phyloP scores from a whole-genome alignment of 768 basidiomycete genomes.

The Podaxis sp. region DNA sequence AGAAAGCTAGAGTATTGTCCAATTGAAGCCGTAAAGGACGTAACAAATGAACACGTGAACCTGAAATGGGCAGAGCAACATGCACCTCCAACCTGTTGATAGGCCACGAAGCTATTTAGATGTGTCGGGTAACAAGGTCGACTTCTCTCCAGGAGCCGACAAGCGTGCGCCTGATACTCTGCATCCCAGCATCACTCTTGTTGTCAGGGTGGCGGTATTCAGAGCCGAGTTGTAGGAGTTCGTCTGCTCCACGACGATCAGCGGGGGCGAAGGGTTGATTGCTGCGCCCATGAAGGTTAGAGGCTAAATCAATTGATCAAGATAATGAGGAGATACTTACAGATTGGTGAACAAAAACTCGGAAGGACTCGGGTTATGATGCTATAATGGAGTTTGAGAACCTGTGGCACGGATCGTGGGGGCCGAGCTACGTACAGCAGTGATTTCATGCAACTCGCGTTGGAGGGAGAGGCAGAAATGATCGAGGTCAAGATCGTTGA shows the following conservation, averaged over 20 bases:
- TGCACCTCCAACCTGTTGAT: no score
- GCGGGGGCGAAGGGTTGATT: slow-evolving; percentile 74
- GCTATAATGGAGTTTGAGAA: slow-evolving; percentile 30
- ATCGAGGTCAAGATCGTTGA: slow-evolving; percentile 70
- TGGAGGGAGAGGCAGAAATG: slow-evolving; percentile 65
- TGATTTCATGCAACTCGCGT: slow-evolving; percentile 70
- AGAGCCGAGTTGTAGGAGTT: slow-evolving; percentile 38
- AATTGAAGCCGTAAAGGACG: neutral
- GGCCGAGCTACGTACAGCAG: slow-evolving; percentile 45
- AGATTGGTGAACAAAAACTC: slow-evolving; percentile 51
- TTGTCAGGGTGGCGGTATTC: slow-evolving; percentile 34
- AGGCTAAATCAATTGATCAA: neutral
- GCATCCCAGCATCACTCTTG: slow-evolving; percentile 28
- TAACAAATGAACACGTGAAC: neutral
- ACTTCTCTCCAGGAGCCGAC: slow-evolving; percentile 42
- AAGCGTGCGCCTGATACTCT: slow-evolving; percentile 37
- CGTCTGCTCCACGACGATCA: slow-evolving; percentile 54
- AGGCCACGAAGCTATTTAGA: neutral
- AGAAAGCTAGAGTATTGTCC: neutral
- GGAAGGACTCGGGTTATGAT: slow-evolving; percentile 52
- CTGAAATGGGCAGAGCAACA: neutral
- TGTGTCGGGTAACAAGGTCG: slow-evolving; percentile 32
- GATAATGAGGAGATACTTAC: slow-evolving; percentile 18
- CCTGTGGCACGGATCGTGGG: neutral
- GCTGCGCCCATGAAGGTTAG: slow-evolving; percentile 19